Conservation (phyloP, 2,329 filamentous ascomycete genomes). For the Aspergillus costaricaensis region DNA sequence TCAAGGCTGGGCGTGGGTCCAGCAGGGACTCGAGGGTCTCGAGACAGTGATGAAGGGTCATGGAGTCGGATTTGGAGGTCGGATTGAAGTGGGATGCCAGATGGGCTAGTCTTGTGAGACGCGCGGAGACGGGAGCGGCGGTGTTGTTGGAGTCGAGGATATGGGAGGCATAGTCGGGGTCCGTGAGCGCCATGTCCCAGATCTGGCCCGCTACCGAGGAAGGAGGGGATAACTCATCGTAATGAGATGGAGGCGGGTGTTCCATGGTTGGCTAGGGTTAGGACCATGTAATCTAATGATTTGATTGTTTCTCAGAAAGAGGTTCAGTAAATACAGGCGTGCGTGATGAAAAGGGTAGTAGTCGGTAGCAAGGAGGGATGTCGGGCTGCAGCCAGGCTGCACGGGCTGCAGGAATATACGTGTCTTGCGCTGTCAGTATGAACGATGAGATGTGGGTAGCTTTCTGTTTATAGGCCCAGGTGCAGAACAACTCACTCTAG, state of each 20-base stretch:
- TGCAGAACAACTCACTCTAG: background rate
- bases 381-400: slow-evolving; percentile 3
- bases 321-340: background rate
- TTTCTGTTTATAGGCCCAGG: background rate
- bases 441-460: background rate
- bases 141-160: slow-evolving; percentile 2
- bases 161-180: slow-evolving; percentile 8
- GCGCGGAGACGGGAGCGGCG: slow-evolving; percentile 19
- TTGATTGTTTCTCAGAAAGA: background rate
- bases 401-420: slow-evolving; percentile 4
- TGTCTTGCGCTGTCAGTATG: background rate
- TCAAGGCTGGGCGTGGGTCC: slow-evolving; percentile 26
- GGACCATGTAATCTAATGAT: background rate
- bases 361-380: background rate
- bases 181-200: slow-evolving; percentile 19
- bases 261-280: slow-evolving; percentile 11
- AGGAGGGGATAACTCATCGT: slow-evolving; percentile 18
- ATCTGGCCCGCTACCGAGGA: slow-evolving; percentile 31
- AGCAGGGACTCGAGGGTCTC: slow-evolving; percentile 40
- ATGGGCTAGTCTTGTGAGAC: slow-evolving; percentile 36
- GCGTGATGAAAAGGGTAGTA: background rate
- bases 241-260: slow-evolving; percentile 4
- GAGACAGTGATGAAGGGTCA: slow-evolving; percentile 38
- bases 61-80: slow-evolving; percentile 30
- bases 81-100: slow-evolving; percentile 29